A percentile compares a stretch with the other conserved stretches of the same genome.
Conservation (phyloP, 805 yeast species). For the Pichia pseudocactophila region DNA sequence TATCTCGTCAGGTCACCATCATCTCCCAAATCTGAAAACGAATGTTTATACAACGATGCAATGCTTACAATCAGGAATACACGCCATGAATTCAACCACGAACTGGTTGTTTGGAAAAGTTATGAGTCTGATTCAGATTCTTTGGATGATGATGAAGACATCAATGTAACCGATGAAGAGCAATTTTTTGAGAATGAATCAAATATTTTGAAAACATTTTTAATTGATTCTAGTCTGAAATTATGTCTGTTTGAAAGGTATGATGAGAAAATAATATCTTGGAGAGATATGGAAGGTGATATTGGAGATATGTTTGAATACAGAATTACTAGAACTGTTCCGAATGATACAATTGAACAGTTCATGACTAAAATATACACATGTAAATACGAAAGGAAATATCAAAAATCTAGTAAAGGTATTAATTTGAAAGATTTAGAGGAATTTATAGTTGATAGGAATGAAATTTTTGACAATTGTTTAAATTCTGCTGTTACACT, state of each 20-base stretch:
- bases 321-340: conserved; percentile 54
- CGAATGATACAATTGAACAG: conserved; percentile 44
- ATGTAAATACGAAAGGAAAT: conserved; percentile 72
- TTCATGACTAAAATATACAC: conserved; percentile 55
- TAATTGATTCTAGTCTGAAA: conserved; percentile 51
- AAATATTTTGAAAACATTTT: conserved; percentile 63
- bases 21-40: conserved; percentile 82
- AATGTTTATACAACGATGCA: conserved; percentile 76
- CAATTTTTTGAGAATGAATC: conserved; percentile 26
- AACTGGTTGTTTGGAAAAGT: conserved; percentile 60
- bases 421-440: conserved; percentile 40
- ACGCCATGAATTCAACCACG: conserved; percentile 51
- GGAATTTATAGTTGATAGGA: conserved; percentile 43
- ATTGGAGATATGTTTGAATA: conserved; percentile 78
- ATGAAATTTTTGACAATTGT: conserved; percentile 18
- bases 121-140: conserved; percentile 57
- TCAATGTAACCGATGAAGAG: conserved; percentile 34
- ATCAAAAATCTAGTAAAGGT: conserved; percentile 41
- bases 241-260: conserved; percentile 44
- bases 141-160: conserved; percentile 37
- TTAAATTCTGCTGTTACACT: conserved; percentile 15
- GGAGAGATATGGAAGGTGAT: conserved; percentile 85
- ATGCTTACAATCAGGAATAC: conserved; percentile 63
- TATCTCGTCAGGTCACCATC: conserved; percentile 62
- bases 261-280: conserved; percentile 50